Evolutionary conservation across 306 rosid genomes (phyloP).

Genomic region (Astragalus glycyphyllos): DNA sequence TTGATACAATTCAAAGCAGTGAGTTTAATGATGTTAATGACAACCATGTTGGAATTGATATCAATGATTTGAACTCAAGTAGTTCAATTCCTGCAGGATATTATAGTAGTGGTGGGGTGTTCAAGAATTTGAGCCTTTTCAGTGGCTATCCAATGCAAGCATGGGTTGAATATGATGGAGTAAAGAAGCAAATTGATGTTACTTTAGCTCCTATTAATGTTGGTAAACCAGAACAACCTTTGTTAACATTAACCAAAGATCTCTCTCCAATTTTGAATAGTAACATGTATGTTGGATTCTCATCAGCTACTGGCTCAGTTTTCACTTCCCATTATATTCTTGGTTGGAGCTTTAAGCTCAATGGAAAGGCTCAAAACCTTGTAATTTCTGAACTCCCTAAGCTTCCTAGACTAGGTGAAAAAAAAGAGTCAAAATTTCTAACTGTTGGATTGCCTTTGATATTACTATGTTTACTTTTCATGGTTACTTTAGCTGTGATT

Average conservation of each 20-base stretch:
- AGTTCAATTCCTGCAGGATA: slow-evolving; percentile 50
- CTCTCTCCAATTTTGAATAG: slow-evolving; percentile 52
- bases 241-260: slow-evolving; percentile 52
- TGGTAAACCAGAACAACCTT: slow-evolving; percentile 55
- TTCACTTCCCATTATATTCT: slow-evolving; percentile 56
- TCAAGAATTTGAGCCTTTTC: slow-evolving; percentile 48
- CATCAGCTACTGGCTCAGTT: slow-evolving; percentile 67
- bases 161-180: slow-evolving; percentile 74
- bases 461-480: slow-evolving; percentile 31
- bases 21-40: slow-evolving; percentile 63
- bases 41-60: slow-evolving; percentile 75
- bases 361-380: slow-evolving; percentile 55
- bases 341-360: slow-evolving; percentile 73
- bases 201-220: slow-evolving; percentile 58
- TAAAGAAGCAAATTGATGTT: slow-evolving; percentile 51
- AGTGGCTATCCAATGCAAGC: slow-evolving; percentile 59
- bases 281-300: slow-evolving; percentile 70
- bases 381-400: slow-evolving; percentile 54
- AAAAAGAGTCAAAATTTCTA: slow-evolving; percentile 27
- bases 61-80: slow-evolving; percentile 51
- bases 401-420: slow-evolving; percentile 47
- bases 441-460: slow-evolving; percentile 45
- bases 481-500: slow-evolving; percentile 32
- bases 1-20: slow-evolving; percentile 54
- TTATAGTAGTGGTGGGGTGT: slow-evolving; percentile 20